Percentiles rank a stretch among this genome's conserved stretches.
Evolutionary conservation across 345 rosid genomes (phyloP).

Genomic region (Iberis pinnata): DNA sequence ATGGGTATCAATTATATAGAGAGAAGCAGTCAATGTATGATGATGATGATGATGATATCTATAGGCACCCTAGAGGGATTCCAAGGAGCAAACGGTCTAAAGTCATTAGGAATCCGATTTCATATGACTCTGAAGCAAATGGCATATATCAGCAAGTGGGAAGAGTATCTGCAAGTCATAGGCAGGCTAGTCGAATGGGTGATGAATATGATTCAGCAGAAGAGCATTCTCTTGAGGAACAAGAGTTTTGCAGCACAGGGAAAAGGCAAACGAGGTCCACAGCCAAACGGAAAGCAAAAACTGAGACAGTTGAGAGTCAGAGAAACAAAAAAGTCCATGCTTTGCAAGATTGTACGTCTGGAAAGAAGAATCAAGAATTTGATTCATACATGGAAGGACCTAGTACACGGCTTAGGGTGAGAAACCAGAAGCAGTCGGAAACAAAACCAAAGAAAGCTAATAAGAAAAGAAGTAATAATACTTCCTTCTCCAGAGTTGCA

Average conservation of each 20-base stretch:
- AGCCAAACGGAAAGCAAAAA: conserved; percentile 32
- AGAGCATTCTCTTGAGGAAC: conserved; percentile 28
- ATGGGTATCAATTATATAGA: conserved; percentile 26
- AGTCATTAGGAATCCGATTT: conserved; percentile 30
- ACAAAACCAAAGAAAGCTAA: conserved; percentile 40
- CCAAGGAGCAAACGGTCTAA: conserved; percentile 41
- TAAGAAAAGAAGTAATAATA: conserved; percentile 42
- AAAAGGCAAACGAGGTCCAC: conserved; percentile 26
- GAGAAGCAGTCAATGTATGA: conserved; percentile 26
- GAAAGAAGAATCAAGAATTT: conserved; percentile 37
- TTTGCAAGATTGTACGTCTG: conserved; percentile 10
- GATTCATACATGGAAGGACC: conserved; percentile 54
- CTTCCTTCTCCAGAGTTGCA: conserved; percentile 30
- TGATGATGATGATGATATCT: conserved; percentile 32
- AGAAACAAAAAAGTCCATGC: conserved; percentile 20
- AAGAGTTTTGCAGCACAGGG: conserved; percentile 4
- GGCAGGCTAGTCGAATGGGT: conserved; percentile 28
- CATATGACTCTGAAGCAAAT: conserved; percentile 38
- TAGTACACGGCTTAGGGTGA: conserved; percentile 66
- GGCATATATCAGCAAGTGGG: conserved; percentile 32
- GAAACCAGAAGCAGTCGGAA: conserved; percentile 43
- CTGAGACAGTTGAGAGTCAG: conserved; percentile 23
- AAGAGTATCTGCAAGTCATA: not conserved
- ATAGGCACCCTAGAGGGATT: conserved; percentile 32
- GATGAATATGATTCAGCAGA: conserved; percentile 40